These are phyloP conservation scores for Dictyostelium gargantuum DNA, from an alignment of 208 protist genomes.

Conservation along the genomic window DNA sequence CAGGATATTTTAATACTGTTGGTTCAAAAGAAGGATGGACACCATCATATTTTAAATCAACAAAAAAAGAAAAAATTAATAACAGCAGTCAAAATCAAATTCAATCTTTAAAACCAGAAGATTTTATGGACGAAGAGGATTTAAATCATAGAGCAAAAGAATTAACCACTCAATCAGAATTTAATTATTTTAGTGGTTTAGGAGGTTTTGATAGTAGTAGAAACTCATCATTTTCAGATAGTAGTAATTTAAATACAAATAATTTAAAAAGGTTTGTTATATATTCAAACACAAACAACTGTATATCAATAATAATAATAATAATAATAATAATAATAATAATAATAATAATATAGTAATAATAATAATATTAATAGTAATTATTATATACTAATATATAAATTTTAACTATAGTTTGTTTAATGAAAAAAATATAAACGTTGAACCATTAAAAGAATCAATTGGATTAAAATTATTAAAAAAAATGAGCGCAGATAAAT, in stretches of 20 bases:
- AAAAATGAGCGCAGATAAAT: not conserved
- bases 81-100: not conserved
- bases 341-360: not conserved
- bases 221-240: not conserved
- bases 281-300: too few relatives aligned
- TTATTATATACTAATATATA: too few relatives aligned
- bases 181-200: slow-evolving; percentile 22
- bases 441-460: slow-evolving; percentile 42
- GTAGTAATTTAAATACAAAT: not conserved
- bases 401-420: not conserved
- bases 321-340: not conserved
- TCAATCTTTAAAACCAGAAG: not conserved
- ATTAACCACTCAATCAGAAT: slow-evolving; percentile 20
- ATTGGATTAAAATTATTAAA: slow-evolving; percentile 67
- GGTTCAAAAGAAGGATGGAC: slow-evolving; percentile 87
- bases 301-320: not conserved
- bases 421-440: not conserved
- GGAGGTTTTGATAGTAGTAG: not conserved
- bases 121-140: slow-evolving; percentile 86
- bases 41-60: slow-evolving; percentile 65
- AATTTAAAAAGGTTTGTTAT: not conserved
- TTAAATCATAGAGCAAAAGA: slow-evolving; percentile 1
- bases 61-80: not conserved
- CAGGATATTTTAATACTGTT: slow-evolving; percentile 91
- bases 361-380: too few relatives aligned